Conservation (phyloP, 495 filamentous ascomycete genomes). For the Entonaema liquescens region DNA sequence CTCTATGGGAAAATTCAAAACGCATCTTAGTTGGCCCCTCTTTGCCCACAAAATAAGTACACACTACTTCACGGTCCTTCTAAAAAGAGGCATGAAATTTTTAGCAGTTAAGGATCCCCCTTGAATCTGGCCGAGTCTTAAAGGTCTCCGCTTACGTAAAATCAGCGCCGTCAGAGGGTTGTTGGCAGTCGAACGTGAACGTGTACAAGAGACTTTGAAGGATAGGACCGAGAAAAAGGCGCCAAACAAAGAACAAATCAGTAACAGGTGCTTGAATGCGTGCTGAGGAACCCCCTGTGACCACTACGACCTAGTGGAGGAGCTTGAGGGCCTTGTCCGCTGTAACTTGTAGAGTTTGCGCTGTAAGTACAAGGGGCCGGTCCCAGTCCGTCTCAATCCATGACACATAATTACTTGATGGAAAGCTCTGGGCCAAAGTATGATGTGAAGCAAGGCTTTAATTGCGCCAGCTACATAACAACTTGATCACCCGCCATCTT, state of each 20-base stretch:
- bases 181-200: not conserved
- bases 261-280: constrained; percentile 19
- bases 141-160: constrained; percentile 34
- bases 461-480: constrained; percentile 39
- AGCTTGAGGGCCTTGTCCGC: constrained; percentile 31
- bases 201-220: constrained; percentile 1
- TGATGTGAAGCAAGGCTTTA: constrained; percentile 35
- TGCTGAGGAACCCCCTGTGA: constrained; percentile 20
- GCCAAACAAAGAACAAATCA: constrained; percentile 23
- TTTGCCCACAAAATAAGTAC: not conserved
- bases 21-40: not conserved
- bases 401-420: constrained; percentile 65
- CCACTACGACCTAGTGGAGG: constrained; percentile 19
- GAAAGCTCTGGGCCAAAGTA: constrained; percentile 46
- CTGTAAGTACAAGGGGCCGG: constrained; percentile 26
- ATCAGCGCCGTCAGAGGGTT: constrained; percentile 1
- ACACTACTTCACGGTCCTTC: not conserved
- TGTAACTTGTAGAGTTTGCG: constrained; percentile 19
- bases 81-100: constrained; percentile 9
- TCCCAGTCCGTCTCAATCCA: constrained; percentile 39
- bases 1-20: not conserved
- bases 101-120: constrained; percentile 1
- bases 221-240: not conserved
- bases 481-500: constrained; percentile 31
- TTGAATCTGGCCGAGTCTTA: not conserved